Percentiles rank a stretch among this genome's conserved stretches.
Conservation (phyloP, 495 filamentous ascomycete species). For the Acidomyces sp. region DNA sequence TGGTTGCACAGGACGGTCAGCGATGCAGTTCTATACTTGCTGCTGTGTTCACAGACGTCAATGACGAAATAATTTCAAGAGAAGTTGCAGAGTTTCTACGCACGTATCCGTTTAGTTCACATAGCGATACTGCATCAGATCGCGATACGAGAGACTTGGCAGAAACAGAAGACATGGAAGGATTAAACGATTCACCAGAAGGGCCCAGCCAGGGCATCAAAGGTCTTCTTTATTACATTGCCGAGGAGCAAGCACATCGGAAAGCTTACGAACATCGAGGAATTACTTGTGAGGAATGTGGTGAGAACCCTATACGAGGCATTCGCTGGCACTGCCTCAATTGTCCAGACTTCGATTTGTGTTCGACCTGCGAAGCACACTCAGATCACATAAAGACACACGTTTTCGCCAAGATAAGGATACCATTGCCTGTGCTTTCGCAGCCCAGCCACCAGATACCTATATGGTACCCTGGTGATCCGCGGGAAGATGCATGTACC, state of each 20-base stretch:
- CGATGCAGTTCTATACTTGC: background rate
- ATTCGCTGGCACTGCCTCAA: conserved; percentile 23
- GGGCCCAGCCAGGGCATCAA: conserved; percentile 34
- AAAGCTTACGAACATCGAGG: conserved; percentile 90
- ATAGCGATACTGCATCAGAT: background rate
- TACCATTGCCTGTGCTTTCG: conserved; percentile 56
- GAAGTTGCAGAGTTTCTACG: background rate
- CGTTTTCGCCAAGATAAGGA: conserved; percentile 83
- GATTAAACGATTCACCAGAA: conserved; percentile 9
- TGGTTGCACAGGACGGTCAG: background rate
- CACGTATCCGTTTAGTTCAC: background rate
- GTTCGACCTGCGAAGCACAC: conserved; percentile 70
- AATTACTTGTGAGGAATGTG: conserved; percentile 83
- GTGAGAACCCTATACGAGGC: conserved; percentile 73
- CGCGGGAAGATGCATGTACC: conserved; percentile 49
- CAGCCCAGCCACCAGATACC: conserved; percentile 57
- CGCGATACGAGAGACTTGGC: background rate
- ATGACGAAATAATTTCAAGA: too few species aligned
- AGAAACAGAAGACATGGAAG: conserved; percentile 9
- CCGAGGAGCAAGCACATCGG: conserved; percentile 55
- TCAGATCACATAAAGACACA: conserved; percentile 68
- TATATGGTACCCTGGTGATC: conserved; percentile 85
- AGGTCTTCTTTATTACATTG: conserved; percentile 33
- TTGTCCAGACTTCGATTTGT: conserved; percentile 60
- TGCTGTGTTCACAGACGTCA: background rate